Evolutionary conservation across 1,284 basidiomycete genomes (phyloP).

Genomic region (Xanthoconium separans): DNA sequence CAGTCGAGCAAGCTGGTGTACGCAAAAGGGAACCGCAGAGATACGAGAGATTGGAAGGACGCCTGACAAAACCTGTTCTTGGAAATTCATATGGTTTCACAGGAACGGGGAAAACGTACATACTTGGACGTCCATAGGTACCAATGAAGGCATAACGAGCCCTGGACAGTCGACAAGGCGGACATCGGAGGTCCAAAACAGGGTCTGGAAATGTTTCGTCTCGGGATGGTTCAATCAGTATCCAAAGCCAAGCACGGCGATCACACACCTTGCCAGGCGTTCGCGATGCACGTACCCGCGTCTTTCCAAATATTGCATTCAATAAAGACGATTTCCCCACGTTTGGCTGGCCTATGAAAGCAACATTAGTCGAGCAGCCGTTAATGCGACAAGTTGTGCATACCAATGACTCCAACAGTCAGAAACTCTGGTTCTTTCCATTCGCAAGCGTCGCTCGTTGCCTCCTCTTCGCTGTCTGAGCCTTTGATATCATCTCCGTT

Average conservation of each 20-base stretch:
- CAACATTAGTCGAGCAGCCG: background rate
- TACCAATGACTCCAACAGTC: conserved; percentile 83
- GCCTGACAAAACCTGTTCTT: conserved; percentile 63
- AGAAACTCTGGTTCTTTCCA: conserved; percentile 57
- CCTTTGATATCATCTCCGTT: conserved; percentile 18
- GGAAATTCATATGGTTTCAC: background rate
- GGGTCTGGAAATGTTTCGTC: conserved; percentile 94
- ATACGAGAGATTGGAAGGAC: conserved; percentile 89
- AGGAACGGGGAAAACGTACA: conserved; percentile 24
- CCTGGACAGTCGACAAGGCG: conserved; percentile 87
- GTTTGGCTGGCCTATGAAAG: conserved; percentile 77
- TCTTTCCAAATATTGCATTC: conserved; percentile 86
- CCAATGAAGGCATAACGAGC: conserved; percentile 77
- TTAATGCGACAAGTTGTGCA: conserved; percentile 1
- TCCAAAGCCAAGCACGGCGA: background rate
- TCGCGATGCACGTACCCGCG: conserved; percentile 80
- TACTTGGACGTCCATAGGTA: conserved; percentile 80
- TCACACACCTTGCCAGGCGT: conserved; percentile 82
- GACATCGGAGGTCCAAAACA: conserved; percentile 81
- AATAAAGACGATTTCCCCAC: conserved; percentile 91
- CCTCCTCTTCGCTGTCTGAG: conserved; percentile 18
- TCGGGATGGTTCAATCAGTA: conserved; percentile 29
- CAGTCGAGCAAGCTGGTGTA: conserved; percentile 65
- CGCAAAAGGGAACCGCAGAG: conserved; percentile 76
- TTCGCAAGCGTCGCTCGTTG: conserved; percentile 17